phyloP scores from a whole-genome alignment of 495 filamentous ascomycete species.

The Penicillium malachiteum region DNA sequence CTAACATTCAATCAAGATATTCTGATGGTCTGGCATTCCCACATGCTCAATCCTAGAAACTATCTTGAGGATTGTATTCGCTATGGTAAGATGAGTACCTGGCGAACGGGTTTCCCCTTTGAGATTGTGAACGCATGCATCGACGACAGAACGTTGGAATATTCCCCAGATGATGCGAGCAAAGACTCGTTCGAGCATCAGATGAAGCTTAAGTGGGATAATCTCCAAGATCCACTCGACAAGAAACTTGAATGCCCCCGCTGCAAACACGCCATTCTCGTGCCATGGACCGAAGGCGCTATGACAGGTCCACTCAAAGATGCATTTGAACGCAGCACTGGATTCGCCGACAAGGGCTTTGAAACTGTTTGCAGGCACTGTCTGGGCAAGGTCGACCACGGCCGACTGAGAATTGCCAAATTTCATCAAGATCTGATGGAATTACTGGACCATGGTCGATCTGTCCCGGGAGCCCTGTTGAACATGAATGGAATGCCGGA shows the following conservation, averaged over 20 bases:
- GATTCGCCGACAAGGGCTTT: constrained; percentile 65
- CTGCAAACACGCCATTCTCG: constrained; percentile 37
- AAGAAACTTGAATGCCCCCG: constrained; percentile 57
- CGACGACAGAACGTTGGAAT: constrained; percentile 59
- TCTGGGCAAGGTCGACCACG: constrained; percentile 47
- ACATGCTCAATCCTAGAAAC: constrained; percentile 74
- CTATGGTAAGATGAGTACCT: constrained; percentile 56
- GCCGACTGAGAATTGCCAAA: constrained; percentile 49
- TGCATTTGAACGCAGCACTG: constrained; percentile 28
- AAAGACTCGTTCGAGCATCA: constrained; percentile 45
- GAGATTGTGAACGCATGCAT: constrained; percentile 59
- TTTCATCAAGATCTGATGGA: constrained; percentile 53
- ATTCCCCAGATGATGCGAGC: constrained; percentile 48
- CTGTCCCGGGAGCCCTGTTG: constrained; percentile 65
- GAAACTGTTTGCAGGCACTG: constrained; percentile 42
- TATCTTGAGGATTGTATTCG: constrained; percentile 78
- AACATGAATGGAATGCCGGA: constrained; percentile 32
- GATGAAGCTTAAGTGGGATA: constrained; percentile 61
- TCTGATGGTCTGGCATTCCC: constrained; percentile 85
- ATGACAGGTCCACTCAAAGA: constrained; percentile 11
- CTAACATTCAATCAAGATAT: constrained; percentile 54
- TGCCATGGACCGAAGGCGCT: constrained; percentile 25
- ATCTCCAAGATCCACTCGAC: constrained; percentile 44
- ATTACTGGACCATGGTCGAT: constrained; percentile 40
- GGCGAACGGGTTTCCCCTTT: constrained; percentile 71